Conservation (phyloP, 1,284 basidiomycete genomes). For the Lentinula novae-zelandiae region DNA sequence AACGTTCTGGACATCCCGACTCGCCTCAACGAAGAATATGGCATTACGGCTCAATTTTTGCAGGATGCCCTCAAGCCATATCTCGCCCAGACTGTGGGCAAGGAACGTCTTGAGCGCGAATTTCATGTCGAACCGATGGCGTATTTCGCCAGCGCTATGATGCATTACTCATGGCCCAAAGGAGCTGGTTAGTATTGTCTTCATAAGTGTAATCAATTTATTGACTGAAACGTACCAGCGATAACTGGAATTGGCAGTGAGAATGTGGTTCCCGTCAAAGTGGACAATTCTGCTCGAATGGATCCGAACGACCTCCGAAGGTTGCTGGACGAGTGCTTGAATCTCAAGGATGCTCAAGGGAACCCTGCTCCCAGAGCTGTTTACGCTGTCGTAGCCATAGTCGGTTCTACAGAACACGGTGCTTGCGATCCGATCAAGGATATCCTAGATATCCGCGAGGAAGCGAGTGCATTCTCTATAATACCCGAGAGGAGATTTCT, state of each 20-base stretch:
- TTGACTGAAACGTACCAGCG: conserved; percentile 24
- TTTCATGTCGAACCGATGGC: conserved; percentile 9
- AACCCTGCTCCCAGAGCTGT: conserved; percentile 23
- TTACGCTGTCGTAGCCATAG: conserved; percentile 41
- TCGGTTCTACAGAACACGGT: conserved; percentile 45
- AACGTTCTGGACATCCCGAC: not conserved
- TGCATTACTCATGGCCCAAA: conserved; percentile 49
- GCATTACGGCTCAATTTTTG: conserved; percentile 2
- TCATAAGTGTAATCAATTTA: not conserved
- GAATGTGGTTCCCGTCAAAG: conserved; percentile 32
- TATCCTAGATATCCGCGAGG: conserved; percentile 31
- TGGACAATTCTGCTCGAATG: conserved; percentile 37
- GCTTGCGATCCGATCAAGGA: conserved; percentile 39
- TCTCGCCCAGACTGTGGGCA: not conserved
- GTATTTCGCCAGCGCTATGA: conserved; percentile 31
- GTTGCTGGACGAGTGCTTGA: conserved; percentile 29
- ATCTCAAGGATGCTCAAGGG: conserved; percentile 14
- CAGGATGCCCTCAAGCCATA: conserved; percentile 4
- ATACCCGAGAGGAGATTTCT: not conserved
- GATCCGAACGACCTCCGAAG: conserved; percentile 25
- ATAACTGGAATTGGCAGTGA: conserved; percentile 38
- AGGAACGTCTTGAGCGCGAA: not conserved
- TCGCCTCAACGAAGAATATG: not conserved
- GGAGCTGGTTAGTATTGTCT: conserved; percentile 30
- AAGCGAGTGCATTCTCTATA: not conserved